These are phyloP conservation scores for Fagopyrum esculentum DNA, from an alignment of 148 eudicot species.

Conservation along the genomic window DNA sequence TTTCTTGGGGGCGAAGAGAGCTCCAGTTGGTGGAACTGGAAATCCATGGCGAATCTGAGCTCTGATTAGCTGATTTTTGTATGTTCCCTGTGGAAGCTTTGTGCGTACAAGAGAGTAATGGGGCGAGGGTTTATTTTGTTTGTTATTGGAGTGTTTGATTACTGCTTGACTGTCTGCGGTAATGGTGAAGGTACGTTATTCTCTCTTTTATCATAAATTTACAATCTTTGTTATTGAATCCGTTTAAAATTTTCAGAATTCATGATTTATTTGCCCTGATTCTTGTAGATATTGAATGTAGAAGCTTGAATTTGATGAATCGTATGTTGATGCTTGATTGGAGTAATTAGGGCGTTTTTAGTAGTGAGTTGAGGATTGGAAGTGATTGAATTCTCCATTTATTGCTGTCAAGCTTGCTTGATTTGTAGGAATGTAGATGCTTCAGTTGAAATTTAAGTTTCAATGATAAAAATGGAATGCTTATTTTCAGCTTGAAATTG, in stretches of 20 bases:
- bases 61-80: background rate
- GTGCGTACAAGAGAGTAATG: conserved; percentile 1
- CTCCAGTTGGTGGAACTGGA: background rate
- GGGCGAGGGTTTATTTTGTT: background rate
- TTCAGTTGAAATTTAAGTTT: background rate
- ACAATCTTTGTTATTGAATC: background rate
- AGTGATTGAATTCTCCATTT: background rate
- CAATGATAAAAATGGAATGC: background rate
- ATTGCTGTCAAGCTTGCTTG: background rate
- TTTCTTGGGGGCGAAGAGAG: background rate
- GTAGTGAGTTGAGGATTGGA: background rate
- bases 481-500: background rate
- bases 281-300: background rate
- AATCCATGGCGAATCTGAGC: background rate
- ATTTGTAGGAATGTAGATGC: background rate
- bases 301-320: background rate
- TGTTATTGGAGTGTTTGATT: background rate
- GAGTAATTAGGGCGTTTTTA: background rate
- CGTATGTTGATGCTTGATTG: background rate
- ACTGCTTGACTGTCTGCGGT: background rate
- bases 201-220: background rate
- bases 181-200: conserved; percentile 1
- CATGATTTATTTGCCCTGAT: background rate
- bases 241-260: background rate
- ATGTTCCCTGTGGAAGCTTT: background rate